Conservation (phyloP, 2,329 filamentous ascomycete species). For the Fusarium scirpi region DNA sequence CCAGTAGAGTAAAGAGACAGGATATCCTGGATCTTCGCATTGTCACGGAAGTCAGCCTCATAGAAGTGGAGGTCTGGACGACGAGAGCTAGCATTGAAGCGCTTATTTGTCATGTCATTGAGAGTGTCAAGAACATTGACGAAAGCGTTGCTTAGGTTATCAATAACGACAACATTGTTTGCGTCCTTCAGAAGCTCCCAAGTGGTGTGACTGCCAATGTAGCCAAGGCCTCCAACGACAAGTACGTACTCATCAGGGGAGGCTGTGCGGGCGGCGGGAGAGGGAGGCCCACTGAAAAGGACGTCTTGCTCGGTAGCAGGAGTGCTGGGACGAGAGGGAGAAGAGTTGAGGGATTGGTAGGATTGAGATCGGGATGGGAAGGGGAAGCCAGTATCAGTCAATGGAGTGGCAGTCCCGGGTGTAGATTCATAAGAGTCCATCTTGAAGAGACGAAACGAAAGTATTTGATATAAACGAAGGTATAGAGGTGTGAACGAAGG, state of each 20-base stretch:
- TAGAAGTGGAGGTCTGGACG: constrained; percentile 14
- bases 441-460: background rate
- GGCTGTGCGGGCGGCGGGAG: background rate
- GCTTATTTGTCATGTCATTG: constrained; percentile 9
- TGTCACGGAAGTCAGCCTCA: constrained; percentile 9
- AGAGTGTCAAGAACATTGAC: background rate
- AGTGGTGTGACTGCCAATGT: constrained; percentile 9
- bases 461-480: background rate
- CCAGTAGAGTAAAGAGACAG: background rate
- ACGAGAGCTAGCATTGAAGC: background rate
- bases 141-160: constrained; percentile 12
- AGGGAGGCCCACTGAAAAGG: background rate
- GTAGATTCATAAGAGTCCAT: background rate
- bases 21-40: background rate
- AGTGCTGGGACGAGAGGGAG: background rate
- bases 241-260: background rate
- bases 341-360: background rate
- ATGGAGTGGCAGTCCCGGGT: background rate
- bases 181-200: constrained; percentile 2
- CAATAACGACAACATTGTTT: background rate
- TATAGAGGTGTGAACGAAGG: background rate
- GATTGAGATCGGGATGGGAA: background rate
- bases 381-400: background rate
- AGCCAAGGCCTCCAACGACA: constrained; percentile 12
- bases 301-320: background rate